Conservation (phyloP, 495 filamentous ascomycete genomes). For the Emericellopsis terricola region DNA sequence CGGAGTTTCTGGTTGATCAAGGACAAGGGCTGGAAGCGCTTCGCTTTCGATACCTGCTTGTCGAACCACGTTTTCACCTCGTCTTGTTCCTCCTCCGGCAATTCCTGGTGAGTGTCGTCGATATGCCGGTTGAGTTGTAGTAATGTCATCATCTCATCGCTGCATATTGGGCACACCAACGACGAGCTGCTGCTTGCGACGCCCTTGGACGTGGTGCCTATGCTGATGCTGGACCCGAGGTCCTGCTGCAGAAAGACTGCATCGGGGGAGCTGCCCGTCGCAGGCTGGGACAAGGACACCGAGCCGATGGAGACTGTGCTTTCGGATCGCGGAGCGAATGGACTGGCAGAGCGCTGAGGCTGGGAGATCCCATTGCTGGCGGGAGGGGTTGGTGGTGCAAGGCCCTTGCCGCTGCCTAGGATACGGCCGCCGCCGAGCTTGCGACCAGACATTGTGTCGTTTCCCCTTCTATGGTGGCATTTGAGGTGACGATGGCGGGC, state of each 20-base stretch:
- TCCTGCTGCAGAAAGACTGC: slow-evolving; percentile 26
- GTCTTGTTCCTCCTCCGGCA: slow-evolving; percentile 86
- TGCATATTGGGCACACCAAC: slow-evolving; percentile 87
- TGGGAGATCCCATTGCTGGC: slow-evolving; percentile 5
- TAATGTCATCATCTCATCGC: slow-evolving; percentile 94
- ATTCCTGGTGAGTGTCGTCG: slow-evolving; percentile 81
- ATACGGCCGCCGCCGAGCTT: slow-evolving; percentile 81
- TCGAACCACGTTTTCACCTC: slow-evolving; percentile 98
- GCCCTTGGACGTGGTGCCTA: slow-evolving; percentile 22
- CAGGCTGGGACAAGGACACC: slow-evolving; percentile 15
- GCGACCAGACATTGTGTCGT: slow-evolving; percentile 49
- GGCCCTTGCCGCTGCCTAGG: slow-evolving; percentile 61
- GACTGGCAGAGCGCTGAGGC: slow-evolving; percentile 17
- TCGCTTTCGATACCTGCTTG: slow-evolving; percentile 87
- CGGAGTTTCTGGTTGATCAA: slow-evolving; percentile 82
- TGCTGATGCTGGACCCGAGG: slow-evolving; percentile 26
- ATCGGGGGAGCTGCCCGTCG: slow-evolving; percentile 18
- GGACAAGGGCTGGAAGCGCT: slow-evolving; percentile 84
- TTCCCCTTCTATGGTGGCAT: background rate
- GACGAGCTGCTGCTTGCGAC: slow-evolving; percentile 21
- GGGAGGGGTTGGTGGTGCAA: slow-evolving; percentile 39
- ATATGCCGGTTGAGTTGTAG: slow-evolving; percentile 90
- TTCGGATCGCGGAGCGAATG: slow-evolving; percentile 32
- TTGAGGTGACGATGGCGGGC: too few relatives aligned
- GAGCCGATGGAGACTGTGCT: slow-evolving; percentile 31